Conservation (phyloP, 2,329 filamentous ascomycete species). For the Furcasterigmium furcatum region DNA sequence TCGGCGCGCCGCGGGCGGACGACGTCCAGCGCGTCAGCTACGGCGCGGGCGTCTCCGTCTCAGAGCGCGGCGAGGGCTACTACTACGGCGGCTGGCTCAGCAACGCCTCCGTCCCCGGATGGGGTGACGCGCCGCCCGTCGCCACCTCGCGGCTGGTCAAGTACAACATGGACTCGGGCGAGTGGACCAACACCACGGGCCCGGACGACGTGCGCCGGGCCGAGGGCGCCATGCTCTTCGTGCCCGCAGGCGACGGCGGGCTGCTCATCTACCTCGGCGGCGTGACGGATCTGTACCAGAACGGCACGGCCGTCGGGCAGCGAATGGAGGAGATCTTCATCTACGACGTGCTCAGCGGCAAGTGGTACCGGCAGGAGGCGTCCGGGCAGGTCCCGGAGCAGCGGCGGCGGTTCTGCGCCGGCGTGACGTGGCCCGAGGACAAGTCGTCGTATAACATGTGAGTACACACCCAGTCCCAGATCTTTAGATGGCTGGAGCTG, state of each 20-base stretch:
- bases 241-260: constrained; percentile 57
- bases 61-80: constrained; percentile 53
- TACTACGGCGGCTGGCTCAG: constrained; percentile 63
- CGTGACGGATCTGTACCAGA: constrained; percentile 41
- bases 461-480: constrained; percentile 18
- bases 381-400: constrained; percentile 47
- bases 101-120: constrained; percentile 47
- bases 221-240: constrained; percentile 57
- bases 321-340: constrained; percentile 51
- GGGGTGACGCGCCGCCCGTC: constrained; percentile 39
- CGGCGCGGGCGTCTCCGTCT: constrained; percentile 53
- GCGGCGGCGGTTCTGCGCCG: constrained; percentile 59
- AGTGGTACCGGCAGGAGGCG: constrained; percentile 59
- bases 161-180: constrained; percentile 52
- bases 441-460: constrained; percentile 63
- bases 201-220: constrained; percentile 49
- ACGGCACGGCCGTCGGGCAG: constrained; percentile 42
- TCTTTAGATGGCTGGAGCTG: constrained; percentile 1
- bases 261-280: constrained; percentile 62
- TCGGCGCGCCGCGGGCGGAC: constrained; percentile 28
- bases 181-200: constrained; percentile 50
- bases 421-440: constrained; percentile 55
- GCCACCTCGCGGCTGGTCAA: constrained; percentile 50
- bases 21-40: constrained; percentile 46
- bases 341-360: constrained; percentile 56